These are phyloP conservation scores for Pinus tabuliformis DNA, from an alignment of 75 land plant genomes.

Conservation along the genomic window DNA sequence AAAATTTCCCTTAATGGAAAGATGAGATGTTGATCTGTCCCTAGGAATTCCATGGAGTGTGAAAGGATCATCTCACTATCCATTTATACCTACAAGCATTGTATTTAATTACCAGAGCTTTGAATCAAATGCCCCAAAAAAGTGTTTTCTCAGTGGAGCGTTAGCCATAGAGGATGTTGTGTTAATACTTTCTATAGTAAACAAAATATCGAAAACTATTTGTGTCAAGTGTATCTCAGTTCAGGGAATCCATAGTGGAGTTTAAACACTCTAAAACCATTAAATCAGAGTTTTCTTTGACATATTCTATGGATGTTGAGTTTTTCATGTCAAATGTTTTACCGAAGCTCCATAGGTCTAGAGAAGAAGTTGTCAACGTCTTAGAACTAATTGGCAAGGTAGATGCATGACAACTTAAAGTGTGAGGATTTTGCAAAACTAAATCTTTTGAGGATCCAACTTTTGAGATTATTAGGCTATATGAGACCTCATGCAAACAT, in stretches of 20 bases:
- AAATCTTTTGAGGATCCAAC: constrained; percentile 11
- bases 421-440: constrained; percentile 26
- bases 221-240: constrained; percentile 39
- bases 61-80: neutral
- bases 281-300: constrained; percentile 8
- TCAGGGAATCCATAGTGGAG: constrained; percentile 25
- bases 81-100: constrained; percentile 15
- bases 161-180: constrained; percentile 23
- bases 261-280: constrained; percentile 6
- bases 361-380: neutral
- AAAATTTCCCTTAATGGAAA: constrained; percentile 18
- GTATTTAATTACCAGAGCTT: constrained; percentile 24
- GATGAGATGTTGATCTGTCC: constrained; percentile 46
- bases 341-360: constrained; percentile 17
- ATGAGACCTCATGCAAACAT: constrained; percentile 26
- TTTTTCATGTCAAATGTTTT: constrained; percentile 17
- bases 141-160: constrained; percentile 20
- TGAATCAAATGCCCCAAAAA: constrained; percentile 28
- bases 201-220: constrained; percentile 27
- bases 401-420: constrained; percentile 22
- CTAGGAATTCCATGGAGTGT: constrained; percentile 39
- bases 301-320: constrained; percentile 17
- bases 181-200: constrained; percentile 32
- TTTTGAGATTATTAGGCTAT: constrained; percentile 18
- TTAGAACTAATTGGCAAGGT: constrained; percentile 23